Evolutionary conservation across 179 eudicot species (phyloP), one percentile per base, ranked within the genome.

Genomic region (Spergularia azorica): DNA sequence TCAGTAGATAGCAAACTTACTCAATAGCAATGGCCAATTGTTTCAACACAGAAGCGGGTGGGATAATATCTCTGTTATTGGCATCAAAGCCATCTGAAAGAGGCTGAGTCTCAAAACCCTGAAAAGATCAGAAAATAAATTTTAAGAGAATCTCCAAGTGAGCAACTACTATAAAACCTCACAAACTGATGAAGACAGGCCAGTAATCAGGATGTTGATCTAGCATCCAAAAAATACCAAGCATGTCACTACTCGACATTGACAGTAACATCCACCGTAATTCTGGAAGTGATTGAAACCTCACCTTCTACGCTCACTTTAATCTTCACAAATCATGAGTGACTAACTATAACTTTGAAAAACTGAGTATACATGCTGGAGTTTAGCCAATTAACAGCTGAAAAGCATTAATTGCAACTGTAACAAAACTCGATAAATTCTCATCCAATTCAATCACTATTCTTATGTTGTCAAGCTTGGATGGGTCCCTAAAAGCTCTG

Each of bases 21-120:
- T 90, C 93, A 76, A 87, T 63, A 80, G 93, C 94, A 77, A 90
- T 63, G 39, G 90, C 93, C 80, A 94, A 81, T 77, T 90, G 97
- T 83, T 88, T 90, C 76, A 94, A 56, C 20, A 86, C 86, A 73
- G 81, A 73, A 73, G 84, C 76, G 61, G 97, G 88, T 65, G 96
- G 96, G 70, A 94, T 88, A 70, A 89, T 82, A 83, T 83, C 86
- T 61, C 60, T 75, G 64, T 72, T 84, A 51, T 39, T 21, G 57
- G 79, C 63, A 68, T 88, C 86, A 60, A 63, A n/a, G 50, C 77
- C 67, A 82, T 88, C 91, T 14, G 63, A 15, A 18, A 76, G 64
- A 62, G 84, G 76, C 72, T 73, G 74, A 65, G 72, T 67, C 79
- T 89, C 93, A 51, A 86, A 79, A 79, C 80, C 97, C 98, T 95